Base-by-base conservation (phyloP, 2,329 filamentous ascomycete species). In the Thermothelomyces thermophilus region DNA sequence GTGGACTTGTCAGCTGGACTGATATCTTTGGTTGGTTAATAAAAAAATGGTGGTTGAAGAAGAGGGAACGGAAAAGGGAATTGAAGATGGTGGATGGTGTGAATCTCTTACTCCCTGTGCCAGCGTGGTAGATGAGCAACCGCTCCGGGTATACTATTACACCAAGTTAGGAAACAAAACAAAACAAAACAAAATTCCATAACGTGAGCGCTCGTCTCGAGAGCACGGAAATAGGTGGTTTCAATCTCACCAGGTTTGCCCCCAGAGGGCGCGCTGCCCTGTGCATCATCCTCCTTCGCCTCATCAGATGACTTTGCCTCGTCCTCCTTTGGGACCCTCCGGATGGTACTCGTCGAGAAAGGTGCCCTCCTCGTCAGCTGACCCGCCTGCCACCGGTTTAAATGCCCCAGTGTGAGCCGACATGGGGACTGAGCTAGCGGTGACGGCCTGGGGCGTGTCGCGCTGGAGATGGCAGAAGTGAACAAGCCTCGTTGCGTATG, bases 121-220 rank as follows among this genome's bases (percentile, higher is more conserved):
- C 86, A 46, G 82, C 82, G 68, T 90, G 85, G 66, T 87, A 94
- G 54, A 94, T 77, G 58, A 89, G 74, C 24, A 90, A 63, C 13
- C 70, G 71, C 55, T 80, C 74, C 0, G 81, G 79, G 51, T 76
- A 76, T 30, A 67, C 75, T 79, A 10, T 33, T 7, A 28, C 13
- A 8, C 34, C 14, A 19, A 16, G 14, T n/a, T n/a, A n/a, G n/a
- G n/a, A n/a, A n/a, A n/a, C n/a, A n/a, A n/a, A n/a, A n/a, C n/a
- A n/a, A n/a, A n/a, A n/a, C n/a, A 42, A 11, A 42, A 4, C 13
- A 35, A 10, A 31, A 31, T 2, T 31, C 17, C 7, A 39, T 19
- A n/a, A 30, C 4, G 14, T 33, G 17, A 20, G n/a, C 31, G 13
- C 35, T 36, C 40, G 3, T 34, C 17, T 24, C 22, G 10, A 31